Evolutionary conservation across 73 alveolate genomes (phyloP), one percentile per base, ranked within the genome.

Genomic region (Paramecium sonneborni): DNA sequence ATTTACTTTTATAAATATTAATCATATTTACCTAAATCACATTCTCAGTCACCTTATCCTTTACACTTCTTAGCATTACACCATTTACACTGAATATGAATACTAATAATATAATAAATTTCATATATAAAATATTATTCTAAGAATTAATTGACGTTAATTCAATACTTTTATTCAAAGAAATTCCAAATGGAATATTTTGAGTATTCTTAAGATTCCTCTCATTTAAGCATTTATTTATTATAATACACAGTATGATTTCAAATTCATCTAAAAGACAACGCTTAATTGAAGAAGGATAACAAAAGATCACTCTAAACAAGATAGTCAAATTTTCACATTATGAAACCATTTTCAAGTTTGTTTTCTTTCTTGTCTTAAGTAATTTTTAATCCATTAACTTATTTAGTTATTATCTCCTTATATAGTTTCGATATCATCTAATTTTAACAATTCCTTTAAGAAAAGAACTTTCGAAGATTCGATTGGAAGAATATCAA

Each of bases 301-400:
- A 70, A 37, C 28, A 72, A 43, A 79, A 24, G 11, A 14, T 79
- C 44, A 43, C 72, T 18, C 72, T 79, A 3, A 79, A 39, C 8
- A 23, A 79, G 28, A 20, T 79, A 12, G 90, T 79, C 30, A 79
- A 43, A 41, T 76, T 76, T 23, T 1, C 89, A 41, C 76, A 76
- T n/a, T 76, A 76, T 41, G 89, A 76, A 41, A 76, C 76, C 23
- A 76, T 76, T 21, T 76, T 76, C 70, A 76, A 76, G 21, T 41
- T 39, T 41, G 26, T 44, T 0, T 76, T 76, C 89, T 76, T 76
- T 44, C 5, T 76, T n/a, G 70, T 76, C 14, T 41, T 76, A 41
- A n/a, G 89, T 76, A 76, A 39, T 32, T 15, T 2, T 41, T 9
- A 0, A 32, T 34, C 30, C 3, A 8, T n/a, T 39, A 76, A 11